phyloP scores from a whole-genome alignment of 352 stramenopile genomes.

The Pythium dissotocum region DNA sequence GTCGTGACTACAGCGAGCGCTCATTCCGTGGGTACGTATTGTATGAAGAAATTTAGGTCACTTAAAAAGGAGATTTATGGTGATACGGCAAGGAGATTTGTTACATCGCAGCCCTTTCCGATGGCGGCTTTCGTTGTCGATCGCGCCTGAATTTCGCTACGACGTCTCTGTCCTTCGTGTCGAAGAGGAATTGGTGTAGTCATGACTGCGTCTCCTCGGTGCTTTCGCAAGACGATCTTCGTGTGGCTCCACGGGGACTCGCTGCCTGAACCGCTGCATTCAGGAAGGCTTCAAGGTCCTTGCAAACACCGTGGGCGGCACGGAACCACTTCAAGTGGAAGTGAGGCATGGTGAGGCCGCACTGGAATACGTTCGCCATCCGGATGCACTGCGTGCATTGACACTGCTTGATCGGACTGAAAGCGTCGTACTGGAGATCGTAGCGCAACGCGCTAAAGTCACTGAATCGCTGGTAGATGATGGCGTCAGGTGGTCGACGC shows the following conservation, averaged over 20 bases:
- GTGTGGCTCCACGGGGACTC: background rate
- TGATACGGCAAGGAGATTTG: too few species aligned
- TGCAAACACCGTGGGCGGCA: background rate
- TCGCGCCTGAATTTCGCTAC: background rate
- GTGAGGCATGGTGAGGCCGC: background rate
- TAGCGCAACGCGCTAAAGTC: background rate
- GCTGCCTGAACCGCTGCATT: background rate
- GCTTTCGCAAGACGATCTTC: background rate
- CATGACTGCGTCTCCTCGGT: background rate
- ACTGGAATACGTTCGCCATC: background rate
- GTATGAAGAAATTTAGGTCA: too few species aligned
- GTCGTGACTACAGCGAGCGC: too few species aligned
- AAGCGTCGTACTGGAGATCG: background rate
- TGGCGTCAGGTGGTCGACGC: background rate
- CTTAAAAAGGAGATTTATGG: too few species aligned
- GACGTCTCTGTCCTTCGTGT: background rate
- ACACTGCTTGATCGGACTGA: background rate
- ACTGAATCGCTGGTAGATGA: background rate
- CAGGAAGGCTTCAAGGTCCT: background rate
- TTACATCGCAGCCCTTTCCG: background rate
- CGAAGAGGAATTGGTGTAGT: constrained; percentile 1
- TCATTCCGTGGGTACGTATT: too few species aligned
- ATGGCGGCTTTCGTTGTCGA: background rate
- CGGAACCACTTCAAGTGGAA: background rate
- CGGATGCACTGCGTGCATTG: background rate